Base-by-base conservation (phyloP, 176 grass and related monocot genomes). In the Tillandsia fasciculata region DNA sequence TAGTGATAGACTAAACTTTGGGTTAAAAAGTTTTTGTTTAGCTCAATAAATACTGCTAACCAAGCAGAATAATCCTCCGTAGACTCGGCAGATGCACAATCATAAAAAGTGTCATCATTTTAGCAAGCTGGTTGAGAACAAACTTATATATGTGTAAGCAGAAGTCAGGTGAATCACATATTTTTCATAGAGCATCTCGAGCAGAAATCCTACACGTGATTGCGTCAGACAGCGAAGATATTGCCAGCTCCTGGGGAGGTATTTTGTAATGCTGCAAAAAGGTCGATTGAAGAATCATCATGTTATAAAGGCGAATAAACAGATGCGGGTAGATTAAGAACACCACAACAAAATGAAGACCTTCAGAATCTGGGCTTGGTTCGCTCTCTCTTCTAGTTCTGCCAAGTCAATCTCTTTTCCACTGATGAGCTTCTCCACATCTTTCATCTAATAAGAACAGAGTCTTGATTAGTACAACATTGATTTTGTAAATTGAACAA, bases 201-300 rank as follows among this genome's bases (percentile, higher is more conserved):
- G 65, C 75, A 26, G 75, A 65, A 69, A 77, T 77, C 66, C 75
- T 77, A 53, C 75, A 77, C 27, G 53, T 53, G 52, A 77, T 69
- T 61, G 75, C 75, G 61, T 69, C 65, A 69, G 75, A 11, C 20
- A 77, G 11, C 6, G 75, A 61, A 69, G 73, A 75, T 53, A 75
- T 75, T 52, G 48, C 63, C 9, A 77, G 61, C 54, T 77, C 75
- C 75, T 69, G 65, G 9, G 53, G 33, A 14, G 75, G 23, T 69
- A 77, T 69, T 56, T 77, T 77, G 26, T 77, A 77, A 50, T 77
- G 75, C 75, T 77, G 75, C 56, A 59, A 27, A 15, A 58, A 23
- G 8, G 33, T 42, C 9, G 51, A 17, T 24, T 12, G 6, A 48
- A 49, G 1, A 9, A 50, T 12, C 17, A 49, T 9, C 11, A 59